These are phyloP conservation scores for Corrigiola litoralis DNA, from an alignment of 179 eudicot genomes.

Conservation along the genomic window DNA sequence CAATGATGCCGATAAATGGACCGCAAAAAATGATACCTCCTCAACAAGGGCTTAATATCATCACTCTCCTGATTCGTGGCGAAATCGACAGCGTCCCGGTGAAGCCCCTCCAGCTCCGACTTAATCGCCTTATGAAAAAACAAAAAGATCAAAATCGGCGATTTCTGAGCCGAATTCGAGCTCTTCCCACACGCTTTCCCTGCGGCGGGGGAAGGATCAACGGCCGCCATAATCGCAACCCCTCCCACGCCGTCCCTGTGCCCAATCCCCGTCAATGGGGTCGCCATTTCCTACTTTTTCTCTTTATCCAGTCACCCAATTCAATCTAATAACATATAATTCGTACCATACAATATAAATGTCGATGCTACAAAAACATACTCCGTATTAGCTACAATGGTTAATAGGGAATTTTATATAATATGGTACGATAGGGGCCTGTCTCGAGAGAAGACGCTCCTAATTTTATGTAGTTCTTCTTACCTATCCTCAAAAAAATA, in stretches of 20 bases:
- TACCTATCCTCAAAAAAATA: no score
- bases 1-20: conserved; percentile 89
- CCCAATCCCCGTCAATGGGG: conserved; percentile 69
- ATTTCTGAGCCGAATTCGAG: conserved; percentile 43
- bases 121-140: conserved; percentile 85
- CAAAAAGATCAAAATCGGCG: conserved; percentile 83
- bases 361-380: not conserved
- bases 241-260: conserved; percentile 65
- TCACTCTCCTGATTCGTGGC: conserved; percentile 48
- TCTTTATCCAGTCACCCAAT: not conserved
- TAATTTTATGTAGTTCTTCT: no score
- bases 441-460: no score
- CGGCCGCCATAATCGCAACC: conserved; percentile 59
- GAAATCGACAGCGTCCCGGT: conserved; percentile 62
- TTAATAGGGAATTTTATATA: no score
- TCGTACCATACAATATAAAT: not conserved
- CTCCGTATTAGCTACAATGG: no score
- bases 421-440: no score
- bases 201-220: conserved; percentile 30
- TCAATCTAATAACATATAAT: not conserved
- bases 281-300: conserved; percentile 52
- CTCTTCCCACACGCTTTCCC: conserved; percentile 32
- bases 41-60: conserved; percentile 63
- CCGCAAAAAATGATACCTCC: conserved; percentile 61
- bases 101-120: conserved; percentile 79